Evolutionary conservation across 2,329 filamentous ascomycete genomes (phyloP), one percentile per base, ranked within the genome.

Genomic region (Penicillium sp.): DNA sequence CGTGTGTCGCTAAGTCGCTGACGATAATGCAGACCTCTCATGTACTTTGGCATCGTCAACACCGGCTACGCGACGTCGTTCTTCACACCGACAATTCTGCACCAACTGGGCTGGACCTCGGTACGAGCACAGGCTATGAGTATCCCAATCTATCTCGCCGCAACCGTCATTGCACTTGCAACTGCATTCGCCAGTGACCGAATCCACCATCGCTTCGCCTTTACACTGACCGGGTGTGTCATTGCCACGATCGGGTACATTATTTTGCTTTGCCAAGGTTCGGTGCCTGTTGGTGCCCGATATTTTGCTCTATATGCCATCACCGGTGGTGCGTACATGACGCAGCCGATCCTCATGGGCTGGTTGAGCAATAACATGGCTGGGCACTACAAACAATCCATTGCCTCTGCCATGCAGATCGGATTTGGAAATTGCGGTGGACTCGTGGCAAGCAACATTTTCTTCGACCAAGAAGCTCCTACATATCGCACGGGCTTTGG

Each of bases 41-140:
- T 87, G 29, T 83, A 82, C 59, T 84, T 83, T 74, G 81, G 83
- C 7, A 81, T 84, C 42, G 72, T 75, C 29, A 74, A 70, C 27
- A 72, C 74, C n/a, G 59, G 73, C 9, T 77, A 76, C 57, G 68
- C 72, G n/a, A 63, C 68, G n/a, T 65, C 65, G 9, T 66, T 75
- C 49, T 75, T 70, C 58, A 64, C 71, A 4, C 72, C 71, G 1
- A 75, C 72, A 8, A 75, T 75, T 39, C 63, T 75, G 44, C 63
- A 45, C 10, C 75, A 78, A 33, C 68, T 85, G 1, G 80, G 82
- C 3, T 85, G 83, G 61, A 73, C 73, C 0, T 73, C 75, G 4
- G 78, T 78, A 20, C 62, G 60, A 6, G 70, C 80, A 62, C 54
- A 81, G 72, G 58, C 81, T 9, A 67, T 75, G 64, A 72, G 72